Evolutionary conservation across 2,329 filamentous ascomycete species (phyloP), one percentile per base, ranked within the genome.

Genomic region (Cladobotryum protrusum): DNA sequence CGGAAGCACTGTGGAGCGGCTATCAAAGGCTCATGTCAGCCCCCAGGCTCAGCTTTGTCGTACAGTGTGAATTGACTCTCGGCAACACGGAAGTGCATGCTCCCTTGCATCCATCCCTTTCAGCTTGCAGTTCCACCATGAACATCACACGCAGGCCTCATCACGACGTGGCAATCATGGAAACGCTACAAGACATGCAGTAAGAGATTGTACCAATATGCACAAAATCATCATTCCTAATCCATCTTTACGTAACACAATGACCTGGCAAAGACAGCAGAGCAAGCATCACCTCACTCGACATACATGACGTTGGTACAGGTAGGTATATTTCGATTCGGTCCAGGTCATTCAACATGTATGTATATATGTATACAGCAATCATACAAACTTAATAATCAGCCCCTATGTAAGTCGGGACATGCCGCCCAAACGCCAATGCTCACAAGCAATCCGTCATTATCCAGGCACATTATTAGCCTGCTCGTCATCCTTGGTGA

Each of bases 1-100:
- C 47, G 48, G 51, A 52, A 52, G 47, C 50, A 52, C 48, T 53
- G 48, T 53, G 40, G 8, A 13, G n/a, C 41, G 46, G 37, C 13
- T 43, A 34, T 24, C 13, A 7, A 43, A 14, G 32, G 15, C 9
- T 2, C 14, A 32, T 17, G 15, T 7, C 41, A 43, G 29, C n/a
- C 18, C 24, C 2, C 17, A 2, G n/a, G 3, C 6, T 41, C 13
- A 19, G n/a, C 37, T 18, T 17, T 19, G 18, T 17, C 15, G 37
- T 12, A 52, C 50, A 36, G 36, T 32, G 14, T 19, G 4, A 2
- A 24, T 34, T 29, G 2, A 9, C n/a, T 2, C 3, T 17, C 29
- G 20, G 35, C 13, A 14, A 12, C 24, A 36, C 43, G 18, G 43
- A 34, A 34, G 6, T 24, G 9, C 41, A 24, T 2, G 11, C 15